Percentiles rank a stretch among this genome's conserved stretches.
Evolutionary conservation across 805 yeast species (phyloP).

Genomic region (Starmera amethionina): DNA sequence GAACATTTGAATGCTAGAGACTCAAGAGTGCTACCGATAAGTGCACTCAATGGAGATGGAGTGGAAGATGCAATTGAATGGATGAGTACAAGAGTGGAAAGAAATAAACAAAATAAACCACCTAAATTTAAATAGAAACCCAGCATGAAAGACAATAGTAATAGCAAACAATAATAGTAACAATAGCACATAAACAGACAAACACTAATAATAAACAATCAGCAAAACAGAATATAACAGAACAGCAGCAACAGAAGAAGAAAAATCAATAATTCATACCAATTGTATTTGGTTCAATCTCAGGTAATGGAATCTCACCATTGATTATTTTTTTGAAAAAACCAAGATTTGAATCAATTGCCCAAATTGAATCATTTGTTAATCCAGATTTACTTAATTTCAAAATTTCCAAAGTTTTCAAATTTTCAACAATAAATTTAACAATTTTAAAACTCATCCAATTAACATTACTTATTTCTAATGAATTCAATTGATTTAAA

Average conservation of each 20-base stretch:
- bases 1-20: slow-evolving; percentile 85
- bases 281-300: slow-evolving; percentile 8
- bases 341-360: slow-evolving; percentile 7
- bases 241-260: no score
- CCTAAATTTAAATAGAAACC: slow-evolving; percentile 21
- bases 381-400: slow-evolving; percentile 41
- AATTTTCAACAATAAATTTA: slow-evolving; percentile 20
- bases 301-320: slow-evolving; percentile 8
- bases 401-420: slow-evolving; percentile 13
- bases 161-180: background rate
- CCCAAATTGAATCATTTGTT: slow-evolving; percentile 40
- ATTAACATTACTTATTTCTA: slow-evolving; percentile 1
- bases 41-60: slow-evolving; percentile 75
- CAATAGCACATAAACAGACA: background rate
- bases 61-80: slow-evolving; percentile 83
- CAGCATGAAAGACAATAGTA: no score
- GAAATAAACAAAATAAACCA: slow-evolving; percentile 28
- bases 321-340: slow-evolving; percentile 11
- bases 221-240: background rate
- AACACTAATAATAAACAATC: background rate
- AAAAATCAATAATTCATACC: slow-evolving; percentile 16
- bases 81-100: slow-evolving; percentile 61
- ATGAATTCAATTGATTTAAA: no score
- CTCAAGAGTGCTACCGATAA: slow-evolving; percentile 79
- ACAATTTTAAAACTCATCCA: slow-evolving; percentile 35